Percentiles rank a stretch among this genome's conserved stretches.
Evolutionary conservation across 2,329 filamentous ascomycete species (phyloP).

Genomic region (Aspergillus eucalypticola): DNA sequence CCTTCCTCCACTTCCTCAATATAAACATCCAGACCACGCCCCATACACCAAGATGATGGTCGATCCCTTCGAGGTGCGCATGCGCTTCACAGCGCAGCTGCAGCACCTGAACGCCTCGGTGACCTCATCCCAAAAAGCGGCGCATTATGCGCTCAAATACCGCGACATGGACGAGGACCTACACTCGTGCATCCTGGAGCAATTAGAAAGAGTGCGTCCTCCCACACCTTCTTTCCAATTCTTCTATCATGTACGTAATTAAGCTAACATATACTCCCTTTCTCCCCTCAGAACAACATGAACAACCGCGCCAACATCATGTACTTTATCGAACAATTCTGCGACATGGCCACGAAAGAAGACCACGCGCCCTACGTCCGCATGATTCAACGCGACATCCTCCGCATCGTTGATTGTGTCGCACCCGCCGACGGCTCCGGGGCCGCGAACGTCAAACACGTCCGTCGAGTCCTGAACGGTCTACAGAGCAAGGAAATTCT

Average conservation of each 20-base stretch:
- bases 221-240: neutral
- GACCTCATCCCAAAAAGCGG: conserved; percentile 85
- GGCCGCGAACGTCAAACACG: conserved; percentile 90
- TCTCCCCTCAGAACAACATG: conserved; percentile 73
- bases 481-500: conserved; percentile 72
- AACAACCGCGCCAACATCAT: conserved; percentile 98
- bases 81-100: conserved; percentile 90
- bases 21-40: neutral
- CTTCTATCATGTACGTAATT: neutral
- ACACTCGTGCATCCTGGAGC: conserved; percentile 95
- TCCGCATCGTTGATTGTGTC: conserved; percentile 87
- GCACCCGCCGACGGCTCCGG: conserved; percentile 83
- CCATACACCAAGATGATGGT: conserved; percentile 54
- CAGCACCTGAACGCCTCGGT: conserved; percentile 89
- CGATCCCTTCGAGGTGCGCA: conserved; percentile 96
- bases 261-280: neutral
- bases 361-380: conserved; percentile 78
- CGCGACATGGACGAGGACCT: conserved; percentile 95
- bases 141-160: conserved; percentile 91
- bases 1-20: neutral
- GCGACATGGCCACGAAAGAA: conserved; percentile 78
- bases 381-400: conserved; percentile 93
- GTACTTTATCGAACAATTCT: conserved; percentile 96
- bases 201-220: conserved; percentile 72
- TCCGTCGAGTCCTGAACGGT: conserved; percentile 73